phyloP scores from a whole-genome alignment of 345 rosid genomes.

The Noccaea caerulescens region DNA sequence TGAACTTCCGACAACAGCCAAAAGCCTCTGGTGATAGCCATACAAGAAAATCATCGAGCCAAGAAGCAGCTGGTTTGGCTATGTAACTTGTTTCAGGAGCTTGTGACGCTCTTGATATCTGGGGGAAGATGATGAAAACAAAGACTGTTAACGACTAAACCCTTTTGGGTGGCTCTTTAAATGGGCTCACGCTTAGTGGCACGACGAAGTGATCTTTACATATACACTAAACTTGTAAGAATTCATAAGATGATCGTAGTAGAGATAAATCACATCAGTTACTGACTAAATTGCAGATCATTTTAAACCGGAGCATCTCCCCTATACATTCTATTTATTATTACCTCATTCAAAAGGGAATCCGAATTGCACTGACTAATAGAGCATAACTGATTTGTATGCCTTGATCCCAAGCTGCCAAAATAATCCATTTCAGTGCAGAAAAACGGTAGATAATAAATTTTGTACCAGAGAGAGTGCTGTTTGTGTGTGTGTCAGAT shows the following conservation, averaged over 20 bases:
- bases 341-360: constrained; percentile 90
- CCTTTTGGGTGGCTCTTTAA: constrained; percentile 17
- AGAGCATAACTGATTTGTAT: constrained; percentile 89
- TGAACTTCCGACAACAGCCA: constrained; percentile 90
- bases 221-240: constrained; percentile 28
- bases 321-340: neutral
- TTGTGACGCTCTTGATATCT: constrained; percentile 87
- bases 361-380: constrained; percentile 86
- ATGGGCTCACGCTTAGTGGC: constrained; percentile 27
- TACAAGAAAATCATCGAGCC: constrained; percentile 96
- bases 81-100: constrained; percentile 81
- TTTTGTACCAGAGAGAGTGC: constrained; percentile 5
- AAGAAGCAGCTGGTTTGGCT: constrained; percentile 98
- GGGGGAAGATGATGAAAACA: constrained; percentile 31
- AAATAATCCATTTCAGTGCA: constrained; percentile 43
- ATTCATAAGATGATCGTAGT: constrained; percentile 26
- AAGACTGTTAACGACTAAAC: constrained; percentile 22
- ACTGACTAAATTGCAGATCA: constrained; percentile 21
- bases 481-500: constrained; percentile 21
- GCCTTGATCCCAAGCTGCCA: constrained; percentile 75
- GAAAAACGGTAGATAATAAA: constrained; percentile 19
- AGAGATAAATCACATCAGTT: constrained; percentile 14
- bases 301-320: constrained; percentile 13
- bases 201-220: constrained; percentile 31
- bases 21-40: constrained; percentile 96